Evolutionary conservation across 1,284 basidiomycete genomes (phyloP).

Genomic region (Naganishia sp.): DNA sequence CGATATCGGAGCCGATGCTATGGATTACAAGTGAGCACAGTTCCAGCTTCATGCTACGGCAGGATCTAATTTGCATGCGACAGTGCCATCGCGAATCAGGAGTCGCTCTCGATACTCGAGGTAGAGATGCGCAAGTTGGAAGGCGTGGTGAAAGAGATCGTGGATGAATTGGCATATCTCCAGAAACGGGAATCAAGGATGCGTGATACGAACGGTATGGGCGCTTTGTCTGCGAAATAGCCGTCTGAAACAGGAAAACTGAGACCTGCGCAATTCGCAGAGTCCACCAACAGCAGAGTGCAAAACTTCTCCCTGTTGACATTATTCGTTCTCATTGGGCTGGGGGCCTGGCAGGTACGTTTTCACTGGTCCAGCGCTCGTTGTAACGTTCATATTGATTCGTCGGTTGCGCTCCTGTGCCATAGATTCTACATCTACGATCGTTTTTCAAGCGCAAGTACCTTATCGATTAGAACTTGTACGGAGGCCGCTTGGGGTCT

Average conservation of each 20-base stretch:
- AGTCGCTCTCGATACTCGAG: conserved; percentile 91
- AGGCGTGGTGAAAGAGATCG: conserved; percentile 88
- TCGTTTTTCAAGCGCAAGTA: conserved; percentile 97
- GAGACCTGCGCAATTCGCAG: conserved; percentile 55
- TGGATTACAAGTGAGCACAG: conserved; percentile 87
- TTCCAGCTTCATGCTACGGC: conserved; percentile 5
- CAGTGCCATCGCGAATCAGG: conserved; percentile 97
- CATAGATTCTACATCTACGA: conserved; percentile 76
- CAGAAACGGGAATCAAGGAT: conserved; percentile 86
- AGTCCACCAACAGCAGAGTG: conserved; percentile 87
- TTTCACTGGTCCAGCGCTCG: conserved; percentile 39
- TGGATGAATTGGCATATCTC: conserved; percentile 91
- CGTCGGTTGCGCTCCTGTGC: background rate
- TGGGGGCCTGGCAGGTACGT: conserved; percentile 83
- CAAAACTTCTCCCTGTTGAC: conserved; percentile 91
- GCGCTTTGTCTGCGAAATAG: no score
- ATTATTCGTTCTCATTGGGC: conserved; percentile 71
- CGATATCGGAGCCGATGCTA: conserved; percentile 96
- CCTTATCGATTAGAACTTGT: conserved; percentile 73
- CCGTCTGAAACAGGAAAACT: no score
- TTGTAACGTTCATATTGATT: no score
- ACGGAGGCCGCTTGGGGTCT: background rate
- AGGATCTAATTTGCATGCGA: background rate
- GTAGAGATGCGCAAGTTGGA: conserved; percentile 98
- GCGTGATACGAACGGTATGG: conserved; percentile 86